Evolutionary conservation across 768 basidiomycete genomes (phyloP), one percentile per base, ranked within the genome.

Genomic region (Lactarius psammicola): DNA sequence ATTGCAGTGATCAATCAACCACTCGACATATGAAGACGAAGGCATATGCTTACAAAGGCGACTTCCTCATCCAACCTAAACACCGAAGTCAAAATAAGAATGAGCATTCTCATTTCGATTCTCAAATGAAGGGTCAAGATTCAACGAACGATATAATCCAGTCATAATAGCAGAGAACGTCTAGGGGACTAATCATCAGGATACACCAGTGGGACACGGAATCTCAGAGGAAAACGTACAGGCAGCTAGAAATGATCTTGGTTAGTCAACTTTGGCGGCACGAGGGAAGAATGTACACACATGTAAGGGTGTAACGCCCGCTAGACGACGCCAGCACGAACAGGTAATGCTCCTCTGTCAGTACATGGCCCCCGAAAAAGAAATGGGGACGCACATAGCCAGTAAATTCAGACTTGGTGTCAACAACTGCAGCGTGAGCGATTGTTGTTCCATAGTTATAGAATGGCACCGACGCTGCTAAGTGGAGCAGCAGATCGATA

Each of bases 71-170:
- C 68, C 4, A 69, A 61, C 23, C 68, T 69, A 30, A 40, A 33
- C 18, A 18, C 42, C 40, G 10, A 51, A 11, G 23, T n/a, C n/a
- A 49, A 38, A 61, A 42, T 44, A 8, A 42, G 17, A n/a, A n/a
- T n/a, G n/a, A n/a, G n/a, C n/a, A n/a, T n/a, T n/a, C n/a, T n/a
- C 7, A 28, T 1, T 40, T 7, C 42, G 42, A 38, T 30, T 23
- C 8, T 40, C 23, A 3, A 42, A 49, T n/a, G 26, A 44, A 60
- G 54, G 0, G n/a, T 38, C 5, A 55, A 34, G 17, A 33, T 31
- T 51, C 34, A 8, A 69, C 69, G 64, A 28, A 70, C 69, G 63
- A 60, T 28, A 62, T 64, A 30, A 70, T 20, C 69, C 69, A 70
- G 49, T 70, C 69, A 63, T 70, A 70, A 34, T 69, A 60, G 26